Evolutionary conservation across 2,329 filamentous ascomycete species (phyloP).

Genomic region (Penicillium sclerotiorum): DNA sequence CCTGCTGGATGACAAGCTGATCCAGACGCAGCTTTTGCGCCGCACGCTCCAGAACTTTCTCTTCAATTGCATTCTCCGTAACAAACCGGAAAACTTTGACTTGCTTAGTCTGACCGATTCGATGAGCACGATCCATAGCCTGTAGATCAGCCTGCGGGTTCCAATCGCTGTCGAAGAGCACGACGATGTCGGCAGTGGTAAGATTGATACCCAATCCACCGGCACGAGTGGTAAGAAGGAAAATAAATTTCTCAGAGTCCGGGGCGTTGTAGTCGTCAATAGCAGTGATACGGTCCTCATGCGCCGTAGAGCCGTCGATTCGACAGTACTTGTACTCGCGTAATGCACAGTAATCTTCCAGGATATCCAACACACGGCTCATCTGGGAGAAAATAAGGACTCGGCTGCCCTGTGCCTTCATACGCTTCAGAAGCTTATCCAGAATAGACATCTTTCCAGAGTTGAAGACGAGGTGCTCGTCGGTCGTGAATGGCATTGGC

Average conservation of each 20-base stretch:
- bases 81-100: conserved; percentile 96
- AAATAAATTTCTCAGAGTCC: conserved; percentile 93
- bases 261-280: conserved; percentile 99
- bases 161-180: conserved; percentile 98
- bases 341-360: conserved; percentile 98
- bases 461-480: conserved; percentile 92
- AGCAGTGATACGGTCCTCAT: conserved; percentile 94
- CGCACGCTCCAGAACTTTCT: conserved; percentile 94
- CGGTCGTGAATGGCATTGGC: conserved; percentile 95
- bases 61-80: conserved; percentile 96
- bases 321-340: conserved; percentile 93
- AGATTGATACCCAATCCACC: conserved; percentile 97
- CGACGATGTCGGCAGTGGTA: conserved; percentile 91
- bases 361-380: conserved; percentile 93
- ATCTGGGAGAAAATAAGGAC: conserved; percentile 99
- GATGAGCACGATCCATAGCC: conserved; percentile 97
- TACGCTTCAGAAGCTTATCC: conserved; percentile 82
- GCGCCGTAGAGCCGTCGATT: conserved; percentile 94
- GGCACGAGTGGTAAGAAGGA: conserved; percentile 90
- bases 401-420: conserved; percentile 84
- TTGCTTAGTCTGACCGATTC: conserved; percentile 98
- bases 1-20: conserved; percentile 97
- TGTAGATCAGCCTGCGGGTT: conserved; percentile 98
- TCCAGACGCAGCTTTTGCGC: conserved; percentile 96
- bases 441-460: conserved; percentile 97